Evolutionary conservation across 176 grass and related monocot genomes (phyloP).

Genomic region (Oryza meyeriana): DNA sequence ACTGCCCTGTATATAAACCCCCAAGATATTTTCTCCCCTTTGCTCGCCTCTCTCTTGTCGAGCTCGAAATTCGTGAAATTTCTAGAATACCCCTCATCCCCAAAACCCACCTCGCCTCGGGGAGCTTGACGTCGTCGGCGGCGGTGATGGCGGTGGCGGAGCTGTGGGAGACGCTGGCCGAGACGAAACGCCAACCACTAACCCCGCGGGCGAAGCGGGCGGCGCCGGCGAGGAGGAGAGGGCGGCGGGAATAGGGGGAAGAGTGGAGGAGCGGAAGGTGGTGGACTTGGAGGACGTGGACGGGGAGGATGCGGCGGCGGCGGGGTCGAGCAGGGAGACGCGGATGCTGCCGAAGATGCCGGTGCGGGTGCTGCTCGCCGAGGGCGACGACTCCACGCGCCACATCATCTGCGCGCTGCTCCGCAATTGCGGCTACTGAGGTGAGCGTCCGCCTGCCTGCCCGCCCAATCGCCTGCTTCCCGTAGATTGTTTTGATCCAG

Average conservation of each 20-base stretch:
- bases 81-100: too few relatives aligned
- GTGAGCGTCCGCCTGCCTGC: constrained; percentile 27
- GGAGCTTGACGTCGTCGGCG: too few relatives aligned
- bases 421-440: constrained; percentile 89
- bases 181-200: too few relatives aligned
- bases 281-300: constrained; percentile 42
- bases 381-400: constrained; percentile 93
- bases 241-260: constrained; percentile 13
- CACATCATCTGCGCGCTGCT: constrained; percentile 96
- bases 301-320: constrained; percentile 6
- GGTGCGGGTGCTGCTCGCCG: constrained; percentile 91
- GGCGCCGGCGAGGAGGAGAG: not conserved
- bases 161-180: too few relatives aligned
- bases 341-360: constrained; percentile 79
- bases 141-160: too few relatives aligned
- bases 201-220: not conserved
- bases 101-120: too few relatives aligned
- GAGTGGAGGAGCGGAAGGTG: constrained; percentile 25
- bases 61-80: too few relatives aligned
- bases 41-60: too few relatives aligned
- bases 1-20: too few relatives aligned
- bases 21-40: too few relatives aligned
- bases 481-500: not conserved
- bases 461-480: too few relatives aligned
- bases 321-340: constrained; percentile 26